Conservation (phyloP, 2,329 filamentous ascomycete species). For the Colletotrichum abscissum region DNA sequence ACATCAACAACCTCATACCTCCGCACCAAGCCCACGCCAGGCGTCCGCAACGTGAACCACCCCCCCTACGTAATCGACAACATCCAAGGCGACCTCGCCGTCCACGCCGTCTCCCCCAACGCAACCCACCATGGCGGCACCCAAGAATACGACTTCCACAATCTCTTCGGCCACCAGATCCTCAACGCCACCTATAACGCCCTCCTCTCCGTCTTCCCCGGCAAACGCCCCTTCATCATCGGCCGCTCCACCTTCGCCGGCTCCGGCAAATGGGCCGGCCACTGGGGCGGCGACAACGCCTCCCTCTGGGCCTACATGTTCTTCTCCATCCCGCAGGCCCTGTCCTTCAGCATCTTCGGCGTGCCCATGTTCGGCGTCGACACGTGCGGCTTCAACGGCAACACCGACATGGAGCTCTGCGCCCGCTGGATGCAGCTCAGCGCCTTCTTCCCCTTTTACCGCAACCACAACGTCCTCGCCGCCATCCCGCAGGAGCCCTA, state of each 20-base stretch:
- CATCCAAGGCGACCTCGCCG: constrained; percentile 76
- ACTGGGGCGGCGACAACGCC: constrained; percentile 85
- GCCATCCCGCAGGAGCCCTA: constrained; percentile 78
- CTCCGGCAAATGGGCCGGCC: constrained; percentile 79
- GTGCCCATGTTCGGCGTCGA: constrained; percentile 83
- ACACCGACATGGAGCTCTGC: constrained; percentile 77
- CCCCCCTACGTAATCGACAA: constrained; percentile 84
- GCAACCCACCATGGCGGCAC: constrained; percentile 80
- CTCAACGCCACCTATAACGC: constrained; percentile 81
- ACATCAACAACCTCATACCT: constrained; percentile 44
- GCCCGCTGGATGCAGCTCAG: constrained; percentile 79
- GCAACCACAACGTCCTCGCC: constrained; percentile 77
- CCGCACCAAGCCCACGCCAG: constrained; percentile 68
- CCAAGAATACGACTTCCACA: constrained; percentile 86
- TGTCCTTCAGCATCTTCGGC: constrained; percentile 78
- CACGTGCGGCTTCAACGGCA: constrained; percentile 77
- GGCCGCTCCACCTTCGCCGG: constrained; percentile 85
- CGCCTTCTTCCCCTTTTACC: constrained; percentile 83
- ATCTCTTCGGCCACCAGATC: constrained; percentile 80
- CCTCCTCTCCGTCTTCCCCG: constrained; percentile 71
- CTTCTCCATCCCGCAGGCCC: constrained; percentile 80
- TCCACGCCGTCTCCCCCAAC: constrained; percentile 80
- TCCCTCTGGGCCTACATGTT: constrained; percentile 80
- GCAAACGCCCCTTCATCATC: constrained; percentile 85
- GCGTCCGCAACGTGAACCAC: constrained; percentile 74